Evolutionary conservation across 116 monocot genomes (phyloP).

Genomic region (Trichopus zeylanicus): DNA sequence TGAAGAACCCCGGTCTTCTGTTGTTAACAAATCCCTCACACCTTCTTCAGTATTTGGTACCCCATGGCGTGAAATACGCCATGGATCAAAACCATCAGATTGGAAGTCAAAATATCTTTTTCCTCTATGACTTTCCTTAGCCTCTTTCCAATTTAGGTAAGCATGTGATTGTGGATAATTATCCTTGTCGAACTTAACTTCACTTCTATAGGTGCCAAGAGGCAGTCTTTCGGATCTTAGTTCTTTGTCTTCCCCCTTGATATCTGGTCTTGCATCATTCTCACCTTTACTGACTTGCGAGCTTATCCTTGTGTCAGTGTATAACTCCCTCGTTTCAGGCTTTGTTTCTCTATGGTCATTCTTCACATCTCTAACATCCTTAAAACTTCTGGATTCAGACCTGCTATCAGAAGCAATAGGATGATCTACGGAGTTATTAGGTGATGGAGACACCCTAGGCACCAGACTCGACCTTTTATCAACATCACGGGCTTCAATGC

Average conservation of each 20-base stretch:
- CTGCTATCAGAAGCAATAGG: slow-evolving; percentile 35
- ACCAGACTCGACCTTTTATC: slow-evolving; percentile 49
- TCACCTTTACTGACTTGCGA: slow-evolving; percentile 39
- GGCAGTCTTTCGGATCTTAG: slow-evolving; percentile 27
- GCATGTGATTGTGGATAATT: slow-evolving; percentile 13
- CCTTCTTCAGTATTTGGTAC: slow-evolving; percentile 29
- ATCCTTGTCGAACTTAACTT: slow-evolving; percentile 47
- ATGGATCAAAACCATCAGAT: slow-evolving; percentile 37
- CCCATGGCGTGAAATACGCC: slow-evolving; percentile 31
- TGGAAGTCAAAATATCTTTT: slow-evolving; percentile 43
- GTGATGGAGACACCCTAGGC: slow-evolving; percentile 37
- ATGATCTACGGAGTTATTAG: slow-evolving; percentile 39
- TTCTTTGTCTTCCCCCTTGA: slow-evolving; percentile 46
- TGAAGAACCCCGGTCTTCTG: slow-evolving; percentile 29
- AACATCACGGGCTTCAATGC: slow-evolving; percentile 53
- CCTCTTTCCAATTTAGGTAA: slow-evolving; percentile 45
- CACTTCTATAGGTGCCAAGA: slow-evolving; percentile 23
- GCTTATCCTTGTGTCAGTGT: slow-evolving; percentile 34
- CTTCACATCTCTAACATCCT: slow-evolving; percentile 59
- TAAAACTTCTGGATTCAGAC: slow-evolving; percentile 32
- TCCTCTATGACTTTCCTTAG: slow-evolving; percentile 46
- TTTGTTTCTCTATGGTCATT: slow-evolving; percentile 47
- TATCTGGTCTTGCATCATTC: slow-evolving; percentile 35
- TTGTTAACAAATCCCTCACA: slow-evolving; percentile 22
- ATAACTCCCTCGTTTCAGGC: slow-evolving; percentile 32